Evolutionary conservation across 441 rosid species (phyloP), one percentile per base, ranked within the genome.

Genomic region (Metrosideros polymorpha): DNA sequence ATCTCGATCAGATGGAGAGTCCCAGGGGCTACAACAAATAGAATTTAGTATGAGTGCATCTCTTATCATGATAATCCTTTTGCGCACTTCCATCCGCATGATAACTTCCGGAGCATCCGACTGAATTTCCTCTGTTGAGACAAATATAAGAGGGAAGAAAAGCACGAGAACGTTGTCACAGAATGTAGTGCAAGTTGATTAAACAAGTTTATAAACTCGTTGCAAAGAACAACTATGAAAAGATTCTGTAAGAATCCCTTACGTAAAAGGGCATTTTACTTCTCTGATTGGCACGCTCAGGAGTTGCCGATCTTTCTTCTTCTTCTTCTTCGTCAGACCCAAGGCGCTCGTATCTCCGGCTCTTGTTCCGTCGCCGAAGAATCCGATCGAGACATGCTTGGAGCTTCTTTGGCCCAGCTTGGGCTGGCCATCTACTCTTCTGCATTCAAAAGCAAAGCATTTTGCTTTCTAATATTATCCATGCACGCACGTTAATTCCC

Each of bases 91-190:
- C 93, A 86, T 66, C 94, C 90, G 63, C 89, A 89, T 51, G 92
- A 86, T 63, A 92, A 83, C 50, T 86, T 89, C 90, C 85, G 88
- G 18, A 91, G 49, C 88, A 90, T 57, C 17, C 88, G 66, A 89
- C 89, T 93, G 87, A 94, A 63, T 90, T 90, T 92, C 84, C 88
- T 91, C 95, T 94, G 90, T 90, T 6, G 79, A 84, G 76, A 79
- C 52, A 53, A n/a, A 56, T 50, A 86, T 15, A 50, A 19, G 53
- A 12, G 6, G 47, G n/a, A 66, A 59, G 42, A 43, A 29, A 61
- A 61, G 47, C 79, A 42, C 79, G 35, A 9, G 45, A 66, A 35
- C n/a, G 12, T 22, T 22, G 25, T 66, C 79, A 19, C 45, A 1
- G 27, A 66, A 35, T 19, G 5, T 10, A 19, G 12, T 19, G 79